phyloP scores from a whole-genome alignment of 2,329 filamentous ascomycete genomes.

The Alternaria dauci region DNA sequence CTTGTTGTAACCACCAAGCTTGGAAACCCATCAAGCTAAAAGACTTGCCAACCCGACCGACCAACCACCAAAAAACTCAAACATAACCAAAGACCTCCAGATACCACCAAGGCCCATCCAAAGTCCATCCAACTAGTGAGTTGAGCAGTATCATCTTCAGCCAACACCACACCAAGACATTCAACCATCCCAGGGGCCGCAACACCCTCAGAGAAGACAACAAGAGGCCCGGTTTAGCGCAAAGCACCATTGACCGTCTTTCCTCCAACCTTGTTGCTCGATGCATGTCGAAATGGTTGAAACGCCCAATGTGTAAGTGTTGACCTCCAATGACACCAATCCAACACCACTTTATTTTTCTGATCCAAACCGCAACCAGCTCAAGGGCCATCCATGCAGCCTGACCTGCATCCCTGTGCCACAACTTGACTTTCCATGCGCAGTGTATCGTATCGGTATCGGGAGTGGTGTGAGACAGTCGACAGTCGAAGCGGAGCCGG shows the following conservation, averaged over 20 bases:
- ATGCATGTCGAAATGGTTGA: neutral
- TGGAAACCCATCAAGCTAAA: neutral
- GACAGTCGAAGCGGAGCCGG: constrained; percentile 1
- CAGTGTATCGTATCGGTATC: neutral
- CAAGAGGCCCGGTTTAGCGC: constrained; percentile 18
- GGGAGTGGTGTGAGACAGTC: constrained; percentile 4
- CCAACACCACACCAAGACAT: neutral
- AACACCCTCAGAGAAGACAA: constrained; percentile 5
- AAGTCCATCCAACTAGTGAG: neutral
- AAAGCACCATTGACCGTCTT: constrained; percentile 14
- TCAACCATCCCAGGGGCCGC: constrained; percentile 3
- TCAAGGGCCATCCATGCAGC: constrained; percentile 7
- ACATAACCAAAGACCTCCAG: neutral
- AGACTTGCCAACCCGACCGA: neutral
- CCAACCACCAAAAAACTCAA: neutral
- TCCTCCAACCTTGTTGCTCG: constrained; percentile 19
- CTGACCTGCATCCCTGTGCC: constrained; percentile 5
- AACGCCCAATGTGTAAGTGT: neutral
- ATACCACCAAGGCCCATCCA: neutral
- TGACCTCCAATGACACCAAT: neutral
- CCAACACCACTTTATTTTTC: constrained; percentile 6
- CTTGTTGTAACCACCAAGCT: neutral
- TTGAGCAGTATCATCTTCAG: neutral
- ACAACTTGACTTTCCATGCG: constrained; percentile 2
- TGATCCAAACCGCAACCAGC: constrained; percentile 13